phyloP scores from a whole-genome alignment of 2,329 filamentous ascomycete genomes.

The Alternaria conjuncta region DNA sequence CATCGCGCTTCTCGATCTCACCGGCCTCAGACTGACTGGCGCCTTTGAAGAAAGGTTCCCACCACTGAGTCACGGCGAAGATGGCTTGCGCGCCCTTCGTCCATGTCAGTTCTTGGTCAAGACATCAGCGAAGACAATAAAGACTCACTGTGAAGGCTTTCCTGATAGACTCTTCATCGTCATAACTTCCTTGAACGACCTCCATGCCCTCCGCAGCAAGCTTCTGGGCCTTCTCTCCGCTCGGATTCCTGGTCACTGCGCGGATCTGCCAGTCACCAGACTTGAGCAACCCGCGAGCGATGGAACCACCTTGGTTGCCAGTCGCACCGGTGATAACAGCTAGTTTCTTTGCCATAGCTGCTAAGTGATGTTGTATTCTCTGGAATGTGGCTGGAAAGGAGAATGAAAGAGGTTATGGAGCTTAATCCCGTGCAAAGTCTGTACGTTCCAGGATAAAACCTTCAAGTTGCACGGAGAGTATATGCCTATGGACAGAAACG shows the following conservation, averaged over 20 bases:
- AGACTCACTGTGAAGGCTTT: slow-evolving; percentile 15
- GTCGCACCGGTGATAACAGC: slow-evolving; percentile 35
- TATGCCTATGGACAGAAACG: background rate
- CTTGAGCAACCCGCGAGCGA: slow-evolving; percentile 46
- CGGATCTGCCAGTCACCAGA: slow-evolving; percentile 57
- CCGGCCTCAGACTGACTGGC: slow-evolving; percentile 30
- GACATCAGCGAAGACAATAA: background rate
- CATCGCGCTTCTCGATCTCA: slow-evolving; percentile 44
- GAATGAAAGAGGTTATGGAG: background rate
- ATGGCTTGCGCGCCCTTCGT: slow-evolving; percentile 27
- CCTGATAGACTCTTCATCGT: slow-evolving; percentile 14
- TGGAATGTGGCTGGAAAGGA: background rate
- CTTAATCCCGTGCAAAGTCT: background rate
- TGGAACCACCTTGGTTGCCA: slow-evolving; percentile 34
- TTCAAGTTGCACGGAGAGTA: background rate
- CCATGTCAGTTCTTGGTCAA: background rate
- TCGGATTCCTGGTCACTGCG: slow-evolving; percentile 53
- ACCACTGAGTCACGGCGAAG: slow-evolving; percentile 44
- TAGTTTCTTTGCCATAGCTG: slow-evolving; percentile 34
- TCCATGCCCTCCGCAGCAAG: slow-evolving; percentile 47
- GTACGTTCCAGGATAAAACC: background rate
- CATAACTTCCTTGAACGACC: slow-evolving; percentile 33
- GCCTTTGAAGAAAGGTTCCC: slow-evolving; percentile 22
- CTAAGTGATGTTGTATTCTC: slow-evolving; percentile 15
- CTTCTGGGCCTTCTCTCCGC: slow-evolving; percentile 15